These are phyloP conservation scores for Termitomyces sp. DNA, from an alignment of 768 basidiomycete species.

Conservation along the genomic window DNA sequence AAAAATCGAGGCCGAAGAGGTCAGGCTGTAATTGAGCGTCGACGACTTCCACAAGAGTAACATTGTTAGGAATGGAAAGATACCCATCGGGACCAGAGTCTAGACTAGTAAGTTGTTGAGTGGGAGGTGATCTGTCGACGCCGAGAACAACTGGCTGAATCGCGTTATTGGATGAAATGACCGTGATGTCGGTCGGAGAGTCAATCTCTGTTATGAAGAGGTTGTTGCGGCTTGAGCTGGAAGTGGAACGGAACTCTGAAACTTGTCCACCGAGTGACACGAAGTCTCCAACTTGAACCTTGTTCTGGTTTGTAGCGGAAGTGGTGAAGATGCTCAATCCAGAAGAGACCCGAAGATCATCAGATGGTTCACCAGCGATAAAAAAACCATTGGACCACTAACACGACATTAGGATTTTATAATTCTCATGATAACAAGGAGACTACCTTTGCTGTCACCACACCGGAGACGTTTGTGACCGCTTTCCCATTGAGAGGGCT, in stretches of 20 bases:
- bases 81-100: constrained; percentile 51
- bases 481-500: constrained; percentile 40
- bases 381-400: constrained; percentile 45
- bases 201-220: constrained; percentile 45
- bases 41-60: constrained; percentile 34
- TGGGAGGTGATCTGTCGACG: constrained; percentile 47
- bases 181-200: constrained; percentile 35
- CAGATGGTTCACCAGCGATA: constrained; percentile 35
- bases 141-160: constrained; percentile 47
- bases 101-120: constrained; percentile 37
- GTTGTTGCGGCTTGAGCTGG: constrained; percentile 34
- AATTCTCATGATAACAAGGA: neutral
- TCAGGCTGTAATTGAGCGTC: constrained; percentile 46
- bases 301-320: constrained; percentile 26
- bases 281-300: constrained; percentile 41
- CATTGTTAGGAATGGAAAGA: constrained; percentile 51
- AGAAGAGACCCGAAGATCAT: constrained; percentile 42
- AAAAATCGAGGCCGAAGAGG: constrained; percentile 55
- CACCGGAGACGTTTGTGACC: constrained; percentile 41
- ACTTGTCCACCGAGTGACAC: constrained; percentile 41
- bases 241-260: constrained; percentile 44
- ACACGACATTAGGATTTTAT: neutral
- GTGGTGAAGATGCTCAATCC: constrained; percentile 46
- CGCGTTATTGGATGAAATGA: constrained; percentile 39
- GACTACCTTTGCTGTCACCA: constrained; percentile 49